Evolutionary conservation across 2,329 filamentous ascomycete species (phyloP).

Genomic region (Fusarium sp.): DNA sequence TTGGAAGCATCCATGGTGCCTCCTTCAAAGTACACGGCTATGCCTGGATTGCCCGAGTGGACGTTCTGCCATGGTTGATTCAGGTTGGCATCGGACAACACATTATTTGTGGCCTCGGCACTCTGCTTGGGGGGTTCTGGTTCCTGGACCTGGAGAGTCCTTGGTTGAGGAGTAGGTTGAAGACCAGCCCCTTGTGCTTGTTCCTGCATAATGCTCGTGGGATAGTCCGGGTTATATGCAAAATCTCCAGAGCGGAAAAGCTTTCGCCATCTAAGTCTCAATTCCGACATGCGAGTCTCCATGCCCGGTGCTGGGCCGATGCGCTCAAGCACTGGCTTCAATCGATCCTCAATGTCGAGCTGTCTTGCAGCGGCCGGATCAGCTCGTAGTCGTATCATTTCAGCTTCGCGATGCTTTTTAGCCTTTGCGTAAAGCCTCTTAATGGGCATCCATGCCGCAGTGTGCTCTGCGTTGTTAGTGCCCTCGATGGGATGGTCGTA

Average conservation of each 20-base stretch:
- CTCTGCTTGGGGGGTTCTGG: neutral
- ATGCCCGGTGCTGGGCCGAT: conserved; percentile 35
- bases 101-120: neutral
- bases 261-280: conserved; percentile 33
- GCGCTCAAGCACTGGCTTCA: conserved; percentile 34
- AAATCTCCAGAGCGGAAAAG: conserved; percentile 24
- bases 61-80: conserved; percentile 15
- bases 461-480: conserved; percentile 24
- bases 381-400: conserved; percentile 24
- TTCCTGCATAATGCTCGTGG: conserved; percentile 9
- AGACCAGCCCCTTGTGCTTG: neutral
- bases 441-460: conserved; percentile 36
- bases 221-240: conserved; percentile 2
- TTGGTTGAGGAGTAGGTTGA: neutral
- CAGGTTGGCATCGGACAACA: neutral
- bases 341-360: conserved; percentile 32
- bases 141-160: neutral
- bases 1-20: conserved; percentile 6
- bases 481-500: conserved; percentile 36
- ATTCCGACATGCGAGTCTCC: conserved; percentile 36
- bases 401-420: conserved; percentile 26
- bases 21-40: conserved; percentile 25
- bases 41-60: conserved; percentile 12
- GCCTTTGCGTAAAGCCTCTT: conserved; percentile 34
- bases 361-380: conserved; percentile 28